Evolutionary conservation across 2,329 filamentous ascomycete genomes (phyloP), one percentile per base, ranked within the genome.

Genomic region (Fusarium musae): DNA sequence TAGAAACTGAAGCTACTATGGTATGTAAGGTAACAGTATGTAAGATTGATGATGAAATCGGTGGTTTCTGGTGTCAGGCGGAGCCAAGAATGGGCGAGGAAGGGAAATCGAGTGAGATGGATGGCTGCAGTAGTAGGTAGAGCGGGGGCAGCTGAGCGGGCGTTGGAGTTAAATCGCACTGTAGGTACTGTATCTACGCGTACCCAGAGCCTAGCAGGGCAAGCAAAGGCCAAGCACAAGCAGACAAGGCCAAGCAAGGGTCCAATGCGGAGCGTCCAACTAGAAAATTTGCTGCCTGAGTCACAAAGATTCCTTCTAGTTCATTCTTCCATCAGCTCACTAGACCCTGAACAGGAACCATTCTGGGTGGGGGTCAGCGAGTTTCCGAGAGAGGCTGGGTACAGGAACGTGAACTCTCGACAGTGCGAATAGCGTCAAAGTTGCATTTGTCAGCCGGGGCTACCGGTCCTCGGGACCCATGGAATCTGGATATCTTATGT

Each of bases 271-370:
- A 43, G 39, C 64, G 40, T 50, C 49, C 1, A 12, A 60, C 28
- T 10, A 32, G 59, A 70, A 70, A 70, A 47, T 64, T 81, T 79
- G 79, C 75, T 81, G 81, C 81, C 81, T 82, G 79, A 82, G 80
- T 81, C 79, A 80, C 70, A 77, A 77, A 78, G 62, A 72, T 59
- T 59, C 57, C 59, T 79, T 79, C 79, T 80, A 78, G 79, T 71
- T 71, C 72, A 52, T 80, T 78, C 76, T 74, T 63, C 59, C 32
- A 66, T 63, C 52, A 54, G 61, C 65, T 49, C 47, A 66, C 49
- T 60, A 65, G 47, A 47, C 40, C 70, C 50, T 57, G 40, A 62
- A 70, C 42, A 59, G 70, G 43, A 39, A 70, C 53, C 30, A 57
- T 28, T 17, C 46, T 46, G 43, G 19, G 67, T 70, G 70, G 71